Evolutionary conservation across 2,329 filamentous ascomycete species (phyloP).

Genomic region (Xylaria sp.): DNA sequence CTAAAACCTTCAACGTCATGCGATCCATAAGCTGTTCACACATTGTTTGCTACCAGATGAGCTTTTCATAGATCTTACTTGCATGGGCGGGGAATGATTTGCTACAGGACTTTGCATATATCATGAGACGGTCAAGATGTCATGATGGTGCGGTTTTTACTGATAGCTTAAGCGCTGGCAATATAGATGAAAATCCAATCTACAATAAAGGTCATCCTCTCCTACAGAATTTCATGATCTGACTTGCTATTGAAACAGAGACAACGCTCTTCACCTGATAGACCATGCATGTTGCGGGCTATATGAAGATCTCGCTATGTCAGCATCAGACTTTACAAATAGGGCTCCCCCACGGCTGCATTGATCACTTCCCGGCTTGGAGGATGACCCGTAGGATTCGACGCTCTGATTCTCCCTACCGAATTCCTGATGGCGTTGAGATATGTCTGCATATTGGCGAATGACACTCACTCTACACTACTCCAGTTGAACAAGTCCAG

Average conservation of each 20-base stretch:
- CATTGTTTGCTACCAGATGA: background rate
- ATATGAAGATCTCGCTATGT: background rate
- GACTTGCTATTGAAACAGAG: background rate
- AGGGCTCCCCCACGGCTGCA: background rate
- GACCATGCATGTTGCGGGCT: background rate
- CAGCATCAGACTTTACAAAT: background rate
- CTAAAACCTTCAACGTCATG: background rate
- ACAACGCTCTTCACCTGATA: background rate
- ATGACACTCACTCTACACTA: too few relatives aligned
- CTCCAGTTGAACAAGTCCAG: too few relatives aligned
- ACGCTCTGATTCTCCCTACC: too few relatives aligned
- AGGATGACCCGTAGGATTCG: background rate
- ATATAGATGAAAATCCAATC: background rate
- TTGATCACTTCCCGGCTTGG: background rate
- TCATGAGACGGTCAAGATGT: background rate
- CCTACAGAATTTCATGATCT: background rate
- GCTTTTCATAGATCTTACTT: background rate
- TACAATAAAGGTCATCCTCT: background rate
- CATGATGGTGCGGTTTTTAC: background rate
- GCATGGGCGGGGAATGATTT: background rate
- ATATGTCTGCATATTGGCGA: background rate
- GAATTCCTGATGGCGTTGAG: too few relatives aligned
- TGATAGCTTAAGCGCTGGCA: background rate
- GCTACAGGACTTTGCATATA: background rate
- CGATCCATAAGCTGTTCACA: background rate